Evolutionary conservation across 139 green algal genomes (phyloP).

Genomic region (Chlorella sp.): DNA sequence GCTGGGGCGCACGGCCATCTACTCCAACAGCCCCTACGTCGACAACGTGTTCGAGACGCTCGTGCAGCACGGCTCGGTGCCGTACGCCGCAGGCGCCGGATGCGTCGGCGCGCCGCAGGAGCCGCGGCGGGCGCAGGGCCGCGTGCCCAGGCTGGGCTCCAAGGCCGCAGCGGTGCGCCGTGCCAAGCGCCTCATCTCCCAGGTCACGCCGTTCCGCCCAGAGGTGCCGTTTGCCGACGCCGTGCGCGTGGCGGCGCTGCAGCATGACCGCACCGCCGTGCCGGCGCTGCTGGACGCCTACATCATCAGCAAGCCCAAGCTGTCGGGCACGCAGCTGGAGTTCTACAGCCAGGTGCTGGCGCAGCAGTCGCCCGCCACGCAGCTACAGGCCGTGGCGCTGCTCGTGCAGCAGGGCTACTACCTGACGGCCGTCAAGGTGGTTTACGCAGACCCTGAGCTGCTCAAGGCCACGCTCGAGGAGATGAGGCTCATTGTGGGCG

Average conservation of each 20-base stretch:
- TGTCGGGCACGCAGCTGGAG: constrained; percentile 20
- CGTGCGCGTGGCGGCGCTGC: constrained; percentile 27
- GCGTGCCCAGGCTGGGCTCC: constrained; percentile 17
- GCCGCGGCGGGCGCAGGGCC: constrained; percentile 12
- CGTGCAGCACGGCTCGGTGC: constrained; percentile 1
- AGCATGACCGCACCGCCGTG: constrained; percentile 11
- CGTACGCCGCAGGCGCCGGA: not conserved
- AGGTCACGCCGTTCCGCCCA: constrained; percentile 1
- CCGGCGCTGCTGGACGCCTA: constrained; percentile 25
- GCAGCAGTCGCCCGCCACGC: constrained; percentile 6
- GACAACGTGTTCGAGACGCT: constrained; percentile 30
- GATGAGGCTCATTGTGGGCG: constrained; percentile 7
- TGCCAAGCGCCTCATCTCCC: constrained; percentile 22
- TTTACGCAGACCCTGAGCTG: constrained; percentile 24
- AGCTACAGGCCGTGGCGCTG: constrained; percentile 22
- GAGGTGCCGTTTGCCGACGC: constrained; percentile 36
- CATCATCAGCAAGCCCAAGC: constrained; percentile 14
- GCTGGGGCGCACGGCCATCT: constrained; percentile 27
- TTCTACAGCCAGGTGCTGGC: constrained; percentile 2
- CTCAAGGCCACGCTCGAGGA: constrained; percentile 24
- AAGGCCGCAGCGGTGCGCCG: constrained; percentile 26
- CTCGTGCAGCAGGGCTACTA: constrained; percentile 31
- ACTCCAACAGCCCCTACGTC: constrained; percentile 30
- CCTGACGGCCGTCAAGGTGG: constrained; percentile 29
- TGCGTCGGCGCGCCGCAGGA: not conserved